Conservation (phyloP, 2,329 filamentous ascomycete species). For the Diaporthe longicolla region DNA sequence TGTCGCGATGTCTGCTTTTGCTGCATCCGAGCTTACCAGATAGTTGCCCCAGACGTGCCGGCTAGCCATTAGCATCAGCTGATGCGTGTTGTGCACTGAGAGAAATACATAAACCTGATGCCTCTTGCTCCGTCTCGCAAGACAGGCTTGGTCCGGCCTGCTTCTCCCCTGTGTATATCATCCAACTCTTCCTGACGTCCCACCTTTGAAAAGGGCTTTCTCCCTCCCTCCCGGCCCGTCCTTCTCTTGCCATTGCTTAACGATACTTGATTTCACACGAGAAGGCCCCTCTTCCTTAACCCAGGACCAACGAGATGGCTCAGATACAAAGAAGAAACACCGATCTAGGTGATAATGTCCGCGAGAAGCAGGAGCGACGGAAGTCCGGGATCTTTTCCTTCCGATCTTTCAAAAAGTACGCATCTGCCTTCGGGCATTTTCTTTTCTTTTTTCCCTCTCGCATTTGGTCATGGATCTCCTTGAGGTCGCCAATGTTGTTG, state of each 20-base stretch:
- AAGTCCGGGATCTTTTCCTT: constrained; percentile 43
- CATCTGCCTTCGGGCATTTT: constrained; percentile 1
- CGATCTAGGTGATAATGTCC: constrained; percentile 31
- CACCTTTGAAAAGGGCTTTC: not conserved
- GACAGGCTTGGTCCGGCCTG: not conserved
- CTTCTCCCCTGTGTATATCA: not conserved
- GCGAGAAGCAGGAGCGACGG: constrained; percentile 35
- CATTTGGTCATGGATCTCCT: not conserved
- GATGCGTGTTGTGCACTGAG: not conserved
- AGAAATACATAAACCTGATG: constrained; percentile 25
- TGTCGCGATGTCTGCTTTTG: constrained; percentile 30
- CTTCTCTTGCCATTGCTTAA: not conserved
- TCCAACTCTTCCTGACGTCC: not conserved
- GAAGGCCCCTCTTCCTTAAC: not conserved
- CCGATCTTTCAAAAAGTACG: constrained; percentile 42
- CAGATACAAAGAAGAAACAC: constrained; percentile 40
- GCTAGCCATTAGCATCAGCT: constrained; percentile 21
- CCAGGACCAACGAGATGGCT: constrained; percentile 33
- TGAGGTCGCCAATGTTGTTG: not conserved
- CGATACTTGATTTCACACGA: not conserved
- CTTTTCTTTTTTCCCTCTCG: not conserved
- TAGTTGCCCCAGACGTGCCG: constrained; percentile 14
- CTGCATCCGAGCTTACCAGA: constrained; percentile 26
- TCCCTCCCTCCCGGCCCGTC: not conserved
- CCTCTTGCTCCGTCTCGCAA: constrained; percentile 8